Evolutionary conservation across 139 green algal species (phyloP).

Genomic region (Micromonas commoda): DNA sequence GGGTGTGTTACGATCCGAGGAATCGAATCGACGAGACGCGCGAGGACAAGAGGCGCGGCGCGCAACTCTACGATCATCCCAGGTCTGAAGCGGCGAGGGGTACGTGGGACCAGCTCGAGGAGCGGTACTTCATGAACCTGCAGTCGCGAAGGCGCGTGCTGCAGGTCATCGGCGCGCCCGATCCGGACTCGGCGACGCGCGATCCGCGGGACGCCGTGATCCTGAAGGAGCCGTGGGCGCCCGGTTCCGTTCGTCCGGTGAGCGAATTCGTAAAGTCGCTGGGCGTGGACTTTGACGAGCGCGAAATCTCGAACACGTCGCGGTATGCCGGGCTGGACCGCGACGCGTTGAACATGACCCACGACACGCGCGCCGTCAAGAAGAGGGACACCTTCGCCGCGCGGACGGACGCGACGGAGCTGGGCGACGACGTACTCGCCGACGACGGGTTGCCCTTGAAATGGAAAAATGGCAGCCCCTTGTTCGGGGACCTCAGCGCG

Average conservation of each 20-base stretch:
- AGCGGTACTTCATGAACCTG: slow-evolving; percentile 3
- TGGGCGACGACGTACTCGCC: too few relatives aligned
- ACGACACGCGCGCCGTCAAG: too few relatives aligned
- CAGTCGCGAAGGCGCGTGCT: not conserved
- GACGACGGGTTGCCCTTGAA: too few relatives aligned
- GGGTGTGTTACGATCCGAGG: slow-evolving; percentile 40
- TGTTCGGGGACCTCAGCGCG: too few relatives aligned
- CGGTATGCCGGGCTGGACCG: not conserved
- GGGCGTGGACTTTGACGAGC: not conserved
- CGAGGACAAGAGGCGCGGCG: not conserved
- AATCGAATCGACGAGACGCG: not conserved
- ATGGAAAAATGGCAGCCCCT: too few relatives aligned
- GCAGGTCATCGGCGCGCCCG: not conserved
- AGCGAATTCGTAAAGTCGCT: not conserved
- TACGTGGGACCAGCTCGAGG: not conserved
- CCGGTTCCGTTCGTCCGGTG: not conserved
- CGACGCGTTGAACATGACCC: not conserved
- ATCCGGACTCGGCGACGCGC: not conserved
- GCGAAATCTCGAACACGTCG: not conserved
- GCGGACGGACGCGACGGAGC: too few relatives aligned
- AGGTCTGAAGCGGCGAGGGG: not conserved
- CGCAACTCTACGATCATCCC: not conserved
- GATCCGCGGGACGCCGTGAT: not conserved
- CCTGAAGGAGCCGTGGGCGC: not conserved
- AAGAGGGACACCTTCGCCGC: too few relatives aligned